Percentiles rank a stretch among this genome's conserved stretches.
Evolutionary conservation across 164 flowering plant genomes (phyloP).

Genomic region (Protea cynaroides): DNA sequence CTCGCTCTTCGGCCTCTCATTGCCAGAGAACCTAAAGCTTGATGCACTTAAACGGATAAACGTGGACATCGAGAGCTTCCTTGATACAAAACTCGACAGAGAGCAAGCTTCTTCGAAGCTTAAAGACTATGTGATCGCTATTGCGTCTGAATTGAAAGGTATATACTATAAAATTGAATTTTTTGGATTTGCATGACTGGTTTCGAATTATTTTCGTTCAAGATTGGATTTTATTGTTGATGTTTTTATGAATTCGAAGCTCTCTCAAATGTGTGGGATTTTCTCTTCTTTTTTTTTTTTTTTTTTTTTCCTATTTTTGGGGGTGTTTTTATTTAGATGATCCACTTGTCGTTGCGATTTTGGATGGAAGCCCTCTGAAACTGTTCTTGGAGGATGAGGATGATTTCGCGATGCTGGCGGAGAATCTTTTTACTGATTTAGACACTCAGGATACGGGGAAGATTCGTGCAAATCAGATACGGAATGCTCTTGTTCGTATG

Average conservation of each 20-base stretch:
- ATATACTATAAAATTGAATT: background rate
- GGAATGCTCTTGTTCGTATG: conserved; percentile 55
- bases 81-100: conserved; percentile 16
- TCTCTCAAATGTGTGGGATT: background rate
- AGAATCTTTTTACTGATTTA: conserved; percentile 68
- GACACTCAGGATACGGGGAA: conserved; percentile 69
- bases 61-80: conserved; percentile 29
- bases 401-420: conserved; percentile 83
- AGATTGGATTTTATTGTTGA: background rate
- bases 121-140: conserved; percentile 35
- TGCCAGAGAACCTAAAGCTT: conserved; percentile 45
- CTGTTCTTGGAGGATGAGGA: conserved; percentile 71
- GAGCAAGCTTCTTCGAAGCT: conserved; percentile 29
- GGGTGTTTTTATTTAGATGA: conserved; percentile 33
- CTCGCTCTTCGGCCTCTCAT: conserved; percentile 39
- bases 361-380: conserved; percentile 53
- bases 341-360: conserved; percentile 49
- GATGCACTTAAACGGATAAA: conserved; percentile 37
- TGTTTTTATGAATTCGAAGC: background rate
- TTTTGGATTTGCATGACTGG: background rate
- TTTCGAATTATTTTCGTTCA: background rate
- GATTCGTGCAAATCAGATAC: conserved; percentile 45
- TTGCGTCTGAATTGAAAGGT: conserved; percentile 66
- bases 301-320: background rate
- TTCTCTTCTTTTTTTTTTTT: background rate